These are phyloP conservation scores for Lasiodiplodia hormozganensis DNA, from an alignment of 2,329 filamentous ascomycete species.

Conservation along the genomic window DNA sequence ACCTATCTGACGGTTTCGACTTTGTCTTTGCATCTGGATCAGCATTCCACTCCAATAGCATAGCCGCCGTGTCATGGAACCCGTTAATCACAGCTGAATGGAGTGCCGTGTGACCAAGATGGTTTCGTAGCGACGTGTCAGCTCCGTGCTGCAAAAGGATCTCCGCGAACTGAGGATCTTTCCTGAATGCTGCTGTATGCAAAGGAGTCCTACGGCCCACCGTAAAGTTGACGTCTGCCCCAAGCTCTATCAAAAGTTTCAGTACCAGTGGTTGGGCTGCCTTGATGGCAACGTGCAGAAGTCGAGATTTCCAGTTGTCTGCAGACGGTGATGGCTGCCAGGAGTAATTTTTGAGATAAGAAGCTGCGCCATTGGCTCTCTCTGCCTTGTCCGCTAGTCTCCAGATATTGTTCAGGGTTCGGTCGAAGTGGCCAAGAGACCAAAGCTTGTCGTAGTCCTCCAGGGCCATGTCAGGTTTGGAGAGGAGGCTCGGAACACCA, in stretches of 20 bases:
- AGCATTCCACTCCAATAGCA: not conserved
- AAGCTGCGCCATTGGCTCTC: not conserved
- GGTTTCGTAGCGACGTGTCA: not conserved
- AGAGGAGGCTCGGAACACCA: not conserved
- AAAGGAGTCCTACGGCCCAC: not conserved
- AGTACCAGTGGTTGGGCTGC: not conserved
- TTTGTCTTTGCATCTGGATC: not conserved
- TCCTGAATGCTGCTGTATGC: not conserved
- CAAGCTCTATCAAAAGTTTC: not conserved
- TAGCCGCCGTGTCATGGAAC: not conserved
- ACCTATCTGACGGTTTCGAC: not conserved
- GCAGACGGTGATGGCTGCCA: not conserved
- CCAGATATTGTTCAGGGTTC: not conserved
- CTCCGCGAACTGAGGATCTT: not conserved
- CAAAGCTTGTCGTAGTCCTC: not conserved
- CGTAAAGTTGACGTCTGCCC: not conserved
- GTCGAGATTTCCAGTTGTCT: not conserved
- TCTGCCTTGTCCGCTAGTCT: not conserved
- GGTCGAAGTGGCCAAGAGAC: not conserved
- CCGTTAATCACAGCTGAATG: not conserved
- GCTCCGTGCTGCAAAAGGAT: not conserved
- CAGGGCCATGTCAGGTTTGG: not conserved
- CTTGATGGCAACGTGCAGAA: conserved; percentile 1
- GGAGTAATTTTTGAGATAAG: not conserved
- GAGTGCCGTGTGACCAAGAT: not conserved